Conservation (phyloP, 805 yeast species). For the Starmerella scarabaei region DNA sequence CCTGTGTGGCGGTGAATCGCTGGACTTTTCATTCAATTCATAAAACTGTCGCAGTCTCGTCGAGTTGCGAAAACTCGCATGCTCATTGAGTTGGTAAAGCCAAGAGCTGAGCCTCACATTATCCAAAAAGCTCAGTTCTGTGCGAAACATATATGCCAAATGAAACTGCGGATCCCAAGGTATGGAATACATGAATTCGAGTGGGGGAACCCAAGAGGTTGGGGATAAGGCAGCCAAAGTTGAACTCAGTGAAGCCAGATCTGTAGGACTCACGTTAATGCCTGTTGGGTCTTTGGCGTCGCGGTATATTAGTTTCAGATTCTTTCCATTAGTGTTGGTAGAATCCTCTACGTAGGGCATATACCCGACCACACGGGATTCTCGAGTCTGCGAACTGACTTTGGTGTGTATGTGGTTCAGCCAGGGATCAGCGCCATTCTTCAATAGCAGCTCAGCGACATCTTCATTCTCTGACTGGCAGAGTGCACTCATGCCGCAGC, state of each 20-base stretch:
- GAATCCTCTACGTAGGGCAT: not conserved
- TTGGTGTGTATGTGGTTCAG: slow-evolving; percentile 5
- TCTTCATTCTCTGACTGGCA: slow-evolving; percentile 49
- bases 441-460: slow-evolving; percentile 41
- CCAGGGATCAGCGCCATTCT: slow-evolving; percentile 39
- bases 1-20: not conserved
- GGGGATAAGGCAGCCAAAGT: not conserved
- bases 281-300: not conserved
- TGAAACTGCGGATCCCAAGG: not conserved
- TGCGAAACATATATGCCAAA: not conserved
- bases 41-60: not conserved
- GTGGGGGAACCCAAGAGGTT: slow-evolving; percentile 4
- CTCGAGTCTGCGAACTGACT: not conserved
- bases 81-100: slow-evolving; percentile 2
- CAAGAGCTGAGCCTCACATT: slow-evolving; percentile 1
- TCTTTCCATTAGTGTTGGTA: not conserved
- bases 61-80: slow-evolving; percentile 1
- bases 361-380: not conserved
- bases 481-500: slow-evolving; percentile 41
- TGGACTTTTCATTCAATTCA: not conserved
- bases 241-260: not conserved
- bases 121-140: not conserved
- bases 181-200: not conserved
- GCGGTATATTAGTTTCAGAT: not conserved
- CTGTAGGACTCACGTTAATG: not conserved